Evolutionary conservation across 2,329 filamentous ascomycete genomes (phyloP), one percentile per base, ranked within the genome.

Genomic region (Neobulgaria alba): DNA sequence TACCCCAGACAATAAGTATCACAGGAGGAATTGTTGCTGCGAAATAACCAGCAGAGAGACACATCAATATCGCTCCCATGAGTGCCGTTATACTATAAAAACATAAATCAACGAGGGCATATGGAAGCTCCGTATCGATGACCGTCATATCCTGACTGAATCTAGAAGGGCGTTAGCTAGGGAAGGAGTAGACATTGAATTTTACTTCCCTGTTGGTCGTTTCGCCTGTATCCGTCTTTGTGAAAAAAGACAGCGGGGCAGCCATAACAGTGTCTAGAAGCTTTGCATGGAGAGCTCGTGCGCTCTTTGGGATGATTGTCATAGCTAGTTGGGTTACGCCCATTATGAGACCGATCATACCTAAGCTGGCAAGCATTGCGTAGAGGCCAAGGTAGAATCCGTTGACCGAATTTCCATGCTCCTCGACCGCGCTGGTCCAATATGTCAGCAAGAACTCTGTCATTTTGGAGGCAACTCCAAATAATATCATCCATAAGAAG

Each of bases 301-400:
- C 69, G 17, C 69, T 72, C 20, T 63, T 65, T 3, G 70, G 69
- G 2, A 73, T 67, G 67, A 73, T 73, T 3, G 60, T 66, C 21
- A 43, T 15, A 15, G 73, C 67, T 31, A 74, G 66, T 47, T 72
- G 64, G 61, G 61, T 63, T 14, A 41, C 46, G 15, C 43, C 15
- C 17, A 38, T 18, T 10, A 45, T 18, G 15, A 45, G 29, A 15
- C 20, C 38, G 14, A 46, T 15, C 5, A 33, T 20, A 33, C 17
- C 34, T 29, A 63, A 62, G 2, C 26, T 21, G 1, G 16, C 20
- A 12, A 45, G 20, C 21, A 41, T 12, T 31, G 20, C 33, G 32
- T 41, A 41, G 9, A 46, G 16, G 9, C 43, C 41, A 8, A 50
- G 15, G 21, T 50, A 48, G 18, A 46, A 43, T 10, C 35, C 26